phyloP scores from a whole-genome alignment of 305 asterid genomes.

The Fraxinus greggii region DNA sequence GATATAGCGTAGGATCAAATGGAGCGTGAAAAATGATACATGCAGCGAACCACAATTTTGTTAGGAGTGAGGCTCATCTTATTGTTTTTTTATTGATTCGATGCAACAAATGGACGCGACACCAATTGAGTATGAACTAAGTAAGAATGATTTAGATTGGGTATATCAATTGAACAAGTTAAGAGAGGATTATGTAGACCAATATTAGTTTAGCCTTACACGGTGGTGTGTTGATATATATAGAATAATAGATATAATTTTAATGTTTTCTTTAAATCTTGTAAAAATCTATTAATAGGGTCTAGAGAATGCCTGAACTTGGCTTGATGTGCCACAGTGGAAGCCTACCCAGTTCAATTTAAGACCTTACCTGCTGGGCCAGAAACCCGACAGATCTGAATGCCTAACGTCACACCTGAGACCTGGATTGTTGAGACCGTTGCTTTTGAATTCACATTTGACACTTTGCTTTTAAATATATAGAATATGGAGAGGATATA shows the following conservation, averaged over 20 bases:
- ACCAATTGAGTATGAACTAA: neutral
- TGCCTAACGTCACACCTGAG: neutral
- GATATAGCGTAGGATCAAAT: neutral
- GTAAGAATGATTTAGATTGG: neutral
- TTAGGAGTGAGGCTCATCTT: neutral
- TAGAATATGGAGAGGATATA: neutral
- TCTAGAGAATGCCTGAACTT: neutral
- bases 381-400: neutral
- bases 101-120: neutral
- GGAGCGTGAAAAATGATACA: neutral
- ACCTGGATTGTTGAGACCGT: neutral
- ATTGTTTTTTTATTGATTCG: neutral
- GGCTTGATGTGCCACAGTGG: neutral
- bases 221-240: neutral
- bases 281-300: neutral
- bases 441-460: neutral
- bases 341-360: neutral
- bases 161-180: neutral
- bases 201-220: neutral
- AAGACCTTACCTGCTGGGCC: neutral
- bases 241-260: neutral
- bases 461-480: neutral
- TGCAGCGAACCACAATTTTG: neutral
- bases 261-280: neutral
- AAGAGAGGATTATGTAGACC: neutral